phyloP scores from a whole-genome alignment of 129 eudicot species.

The Pittosporum tobira region DNA sequence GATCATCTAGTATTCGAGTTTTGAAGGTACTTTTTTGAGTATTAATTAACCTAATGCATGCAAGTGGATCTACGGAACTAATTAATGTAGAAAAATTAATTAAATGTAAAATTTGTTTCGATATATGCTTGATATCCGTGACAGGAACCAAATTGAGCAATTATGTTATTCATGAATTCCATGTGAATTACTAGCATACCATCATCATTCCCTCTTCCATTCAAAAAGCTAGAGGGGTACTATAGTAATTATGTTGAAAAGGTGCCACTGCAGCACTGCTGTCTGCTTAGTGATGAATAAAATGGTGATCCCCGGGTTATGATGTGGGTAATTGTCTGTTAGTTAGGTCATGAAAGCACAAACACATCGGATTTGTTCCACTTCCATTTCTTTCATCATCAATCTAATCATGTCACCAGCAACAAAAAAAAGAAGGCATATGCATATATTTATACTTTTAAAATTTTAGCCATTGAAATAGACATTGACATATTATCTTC shows the following conservation, averaged over 20 bases:
- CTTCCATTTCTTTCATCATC: conserved; percentile 2
- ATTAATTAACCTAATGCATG: too few relatives aligned
- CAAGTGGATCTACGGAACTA: too few relatives aligned
- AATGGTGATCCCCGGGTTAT: not conserved
- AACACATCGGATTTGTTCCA: not conserved
- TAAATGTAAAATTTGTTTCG: not conserved
- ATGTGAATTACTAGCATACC: conserved; percentile 5
- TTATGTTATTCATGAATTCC: not conserved
- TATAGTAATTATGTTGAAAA: not conserved
- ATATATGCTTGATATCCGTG: not conserved
- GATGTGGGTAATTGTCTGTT: not conserved
- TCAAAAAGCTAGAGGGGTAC: not conserved
- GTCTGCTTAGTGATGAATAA: not conserved
- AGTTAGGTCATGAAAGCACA: not conserved
- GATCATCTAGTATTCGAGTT: too few relatives aligned
- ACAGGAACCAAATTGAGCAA: not conserved
- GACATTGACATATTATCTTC: too few relatives aligned
- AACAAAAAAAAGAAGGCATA: too few relatives aligned
- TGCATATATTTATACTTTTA: too few relatives aligned
- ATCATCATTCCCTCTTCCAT: conserved; percentile 1
- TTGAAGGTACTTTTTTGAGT: too few relatives aligned
- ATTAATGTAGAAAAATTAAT: too few relatives aligned
- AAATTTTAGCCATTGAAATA: too few relatives aligned
- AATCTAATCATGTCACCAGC: not conserved
- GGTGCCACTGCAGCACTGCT: not conserved